phyloP scores from a whole-genome alignment of 176 grass and related monocot genomes.

The Musa acuminata region DNA sequence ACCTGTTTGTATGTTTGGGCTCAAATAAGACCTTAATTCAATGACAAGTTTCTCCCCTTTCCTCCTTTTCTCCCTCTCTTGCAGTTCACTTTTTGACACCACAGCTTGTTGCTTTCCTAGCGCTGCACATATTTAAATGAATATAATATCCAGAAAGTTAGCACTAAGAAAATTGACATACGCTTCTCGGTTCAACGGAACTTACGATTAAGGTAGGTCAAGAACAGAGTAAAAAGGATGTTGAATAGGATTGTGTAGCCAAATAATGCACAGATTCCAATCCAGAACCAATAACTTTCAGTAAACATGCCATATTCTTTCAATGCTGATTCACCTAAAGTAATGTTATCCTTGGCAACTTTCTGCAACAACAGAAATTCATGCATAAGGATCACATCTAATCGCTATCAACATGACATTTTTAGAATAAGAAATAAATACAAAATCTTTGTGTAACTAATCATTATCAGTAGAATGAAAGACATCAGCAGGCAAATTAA shows the following conservation, averaged over 20 bases:
- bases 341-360: constrained; percentile 38
- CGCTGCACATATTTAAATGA: constrained; percentile 32
- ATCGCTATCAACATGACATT: neutral
- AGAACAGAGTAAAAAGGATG: constrained; percentile 69
- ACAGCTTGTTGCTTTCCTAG: constrained; percentile 84
- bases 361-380: constrained; percentile 39
- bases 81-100: constrained; percentile 64
- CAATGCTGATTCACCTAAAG: constrained; percentile 67
- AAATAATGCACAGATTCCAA: constrained; percentile 75
- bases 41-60: constrained; percentile 50
- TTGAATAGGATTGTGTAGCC: constrained; percentile 85
- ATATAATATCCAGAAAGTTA: constrained; percentile 2
- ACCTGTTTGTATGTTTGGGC: constrained; percentile 59
- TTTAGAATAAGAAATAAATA: neutral
- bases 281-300: constrained; percentile 92
- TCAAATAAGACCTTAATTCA: constrained; percentile 83
- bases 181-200: neutral
- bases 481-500: neutral
- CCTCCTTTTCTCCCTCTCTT: constrained; percentile 43
- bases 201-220: constrained; percentile 93
- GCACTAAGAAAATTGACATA: constrained; percentile 16
- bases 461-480: neutral
- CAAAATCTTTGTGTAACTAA: neutral
- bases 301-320: constrained; percentile 79
- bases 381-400: neutral